phyloP scores from a whole-genome alignment of 306 rosid species.

The Prunus salicina region DNA sequence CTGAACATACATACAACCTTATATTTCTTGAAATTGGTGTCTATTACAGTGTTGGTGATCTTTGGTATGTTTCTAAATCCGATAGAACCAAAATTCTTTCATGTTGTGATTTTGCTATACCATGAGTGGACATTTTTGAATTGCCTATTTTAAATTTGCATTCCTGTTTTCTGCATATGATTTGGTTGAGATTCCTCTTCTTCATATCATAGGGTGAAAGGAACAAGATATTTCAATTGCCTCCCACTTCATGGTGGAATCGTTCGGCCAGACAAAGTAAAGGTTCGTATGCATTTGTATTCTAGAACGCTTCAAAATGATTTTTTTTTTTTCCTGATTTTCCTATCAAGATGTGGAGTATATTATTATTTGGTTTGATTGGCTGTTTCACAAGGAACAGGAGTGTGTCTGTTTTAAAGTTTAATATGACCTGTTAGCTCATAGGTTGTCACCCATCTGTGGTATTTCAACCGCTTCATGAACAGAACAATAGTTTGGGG shows the following conservation, averaged over 20 bases:
- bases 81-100: too few relatives aligned
- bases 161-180: neutral
- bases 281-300: slow-evolving; percentile 44
- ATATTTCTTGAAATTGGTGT: too few relatives aligned
- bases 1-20: too few relatives aligned
- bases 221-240: slow-evolving; percentile 71
- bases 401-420: neutral
- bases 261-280: slow-evolving; percentile 89
- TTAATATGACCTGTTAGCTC: neutral
- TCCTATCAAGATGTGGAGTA: neutral
- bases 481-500: neutral
- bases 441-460: neutral
- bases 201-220: slow-evolving; percentile 64
- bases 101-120: neutral
- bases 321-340: neutral
- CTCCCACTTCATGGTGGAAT: slow-evolving; percentile 79
- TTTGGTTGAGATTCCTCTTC: slow-evolving; percentile 6
- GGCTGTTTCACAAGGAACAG: neutral
- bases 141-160: neutral
- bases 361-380: neutral
- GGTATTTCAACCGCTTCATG: neutral
- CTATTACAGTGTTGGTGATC: too few relatives aligned
- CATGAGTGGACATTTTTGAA: neutral
- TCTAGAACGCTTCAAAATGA: neutral
- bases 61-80: too few relatives aligned